These are phyloP conservation scores for Eutypa lata DNA, from an alignment of 2,329 filamentous ascomycete species.

Conservation along the genomic window DNA sequence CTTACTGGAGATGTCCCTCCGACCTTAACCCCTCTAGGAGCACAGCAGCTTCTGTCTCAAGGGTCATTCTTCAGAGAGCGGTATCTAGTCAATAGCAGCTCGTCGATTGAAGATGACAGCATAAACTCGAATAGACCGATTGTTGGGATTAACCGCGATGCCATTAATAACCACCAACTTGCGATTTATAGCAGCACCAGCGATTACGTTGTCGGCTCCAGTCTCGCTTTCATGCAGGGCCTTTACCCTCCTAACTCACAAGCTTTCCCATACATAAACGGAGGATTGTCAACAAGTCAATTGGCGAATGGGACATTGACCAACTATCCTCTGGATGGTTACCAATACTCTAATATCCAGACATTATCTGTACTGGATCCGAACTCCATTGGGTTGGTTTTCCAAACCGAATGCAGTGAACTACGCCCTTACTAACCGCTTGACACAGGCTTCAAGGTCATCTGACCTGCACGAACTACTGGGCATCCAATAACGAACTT, in stretches of 20 bases:
- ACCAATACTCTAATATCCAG: slow-evolving; percentile 72
- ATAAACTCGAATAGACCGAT: slow-evolving; percentile 35
- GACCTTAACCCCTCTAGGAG: slow-evolving; percentile 49
- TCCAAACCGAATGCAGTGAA: not conserved
- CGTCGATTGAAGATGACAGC: slow-evolving; percentile 15
- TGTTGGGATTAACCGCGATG: slow-evolving; percentile 36
- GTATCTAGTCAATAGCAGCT: slow-evolving; percentile 37
- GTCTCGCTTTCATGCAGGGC: slow-evolving; percentile 76
- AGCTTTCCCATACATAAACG: slow-evolving; percentile 32
- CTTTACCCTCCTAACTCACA: slow-evolving; percentile 70
- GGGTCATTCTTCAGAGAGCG: slow-evolving; percentile 47
- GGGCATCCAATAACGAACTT: slow-evolving; percentile 9
- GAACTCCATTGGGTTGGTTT: slow-evolving; percentile 42
- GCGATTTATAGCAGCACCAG: slow-evolving; percentile 38
- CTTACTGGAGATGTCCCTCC: slow-evolving; percentile 23
- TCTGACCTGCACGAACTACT: slow-evolving; percentile 12
- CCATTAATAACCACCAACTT: slow-evolving; percentile 49
- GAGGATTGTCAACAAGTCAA: slow-evolving; percentile 40
- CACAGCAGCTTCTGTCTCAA: slow-evolving; percentile 48
- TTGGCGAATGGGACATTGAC: slow-evolving; percentile 59
- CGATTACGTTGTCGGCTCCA: slow-evolving; percentile 59
- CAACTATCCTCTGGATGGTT: slow-evolving; percentile 69
- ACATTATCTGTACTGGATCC: slow-evolving; percentile 45
- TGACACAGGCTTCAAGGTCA: slow-evolving; percentile 15
- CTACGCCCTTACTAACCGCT: not conserved